Evolutionary conservation across 345 rosid species (phyloP).

Genomic region (Turnera subulata): DNA sequence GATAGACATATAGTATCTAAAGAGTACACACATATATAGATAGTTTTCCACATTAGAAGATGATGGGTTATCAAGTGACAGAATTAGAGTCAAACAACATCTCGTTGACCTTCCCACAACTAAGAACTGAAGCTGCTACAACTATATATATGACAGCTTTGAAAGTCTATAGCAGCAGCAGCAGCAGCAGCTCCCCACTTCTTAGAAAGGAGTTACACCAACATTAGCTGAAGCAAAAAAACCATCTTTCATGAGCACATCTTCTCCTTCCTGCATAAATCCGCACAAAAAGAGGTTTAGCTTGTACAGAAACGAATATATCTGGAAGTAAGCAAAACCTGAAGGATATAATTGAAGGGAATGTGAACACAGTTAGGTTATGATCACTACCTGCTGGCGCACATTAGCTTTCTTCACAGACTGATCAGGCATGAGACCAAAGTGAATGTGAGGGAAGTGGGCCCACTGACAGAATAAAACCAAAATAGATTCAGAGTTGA

Average conservation of each 20-base stretch:
- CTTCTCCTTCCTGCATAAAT: slow-evolving; percentile 22
- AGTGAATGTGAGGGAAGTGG: slow-evolving; percentile 29
- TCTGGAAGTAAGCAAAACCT: background rate
- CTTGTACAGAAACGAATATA: too few relatives aligned
- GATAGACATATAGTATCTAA: too few relatives aligned
- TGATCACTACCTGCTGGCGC: slow-evolving; percentile 24
- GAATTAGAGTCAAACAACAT: too few relatives aligned
- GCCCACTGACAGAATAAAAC: slow-evolving; percentile 25
- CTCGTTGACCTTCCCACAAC: too few relatives aligned
- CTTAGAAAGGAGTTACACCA: slow-evolving; percentile 15
- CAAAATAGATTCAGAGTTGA: slow-evolving; percentile 5
- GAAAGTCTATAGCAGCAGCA: background rate
- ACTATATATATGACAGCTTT: background rate
- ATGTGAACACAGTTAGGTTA: background rate
- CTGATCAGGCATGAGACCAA: slow-evolving; percentile 31
- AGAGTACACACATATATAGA: too few relatives aligned
- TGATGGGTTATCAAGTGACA: too few relatives aligned
- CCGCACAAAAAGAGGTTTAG: background rate
- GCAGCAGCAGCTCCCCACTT: background rate
- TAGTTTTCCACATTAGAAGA: too few relatives aligned
- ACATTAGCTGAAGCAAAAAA: slow-evolving; percentile 21
- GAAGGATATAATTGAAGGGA: background rate
- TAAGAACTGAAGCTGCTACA: too few relatives aligned
- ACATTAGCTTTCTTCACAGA: slow-evolving; percentile 16
- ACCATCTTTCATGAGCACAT: slow-evolving; percentile 21